Conservation (phyloP, 192 early-diverging fungal genomes). For the Funneliformis mosseae region DNA sequence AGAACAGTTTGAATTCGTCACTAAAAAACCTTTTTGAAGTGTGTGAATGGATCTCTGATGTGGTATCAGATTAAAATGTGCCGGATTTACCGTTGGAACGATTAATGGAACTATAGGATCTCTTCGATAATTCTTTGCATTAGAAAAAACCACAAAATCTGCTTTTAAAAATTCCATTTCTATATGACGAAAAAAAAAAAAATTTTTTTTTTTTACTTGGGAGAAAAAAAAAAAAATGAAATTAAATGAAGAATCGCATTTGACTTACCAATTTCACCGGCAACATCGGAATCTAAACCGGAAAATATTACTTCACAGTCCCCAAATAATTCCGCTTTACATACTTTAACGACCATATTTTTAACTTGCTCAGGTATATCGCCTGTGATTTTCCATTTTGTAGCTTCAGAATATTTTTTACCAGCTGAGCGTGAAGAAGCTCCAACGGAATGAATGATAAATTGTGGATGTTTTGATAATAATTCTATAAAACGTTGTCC, state of each 20-base stretch:
- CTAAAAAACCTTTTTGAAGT: slow-evolving; percentile 79
- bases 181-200: slow-evolving; percentile 33
- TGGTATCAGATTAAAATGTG: slow-evolving; percentile 82
- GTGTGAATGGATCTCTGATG: slow-evolving; percentile 67
- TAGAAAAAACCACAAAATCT: slow-evolving; percentile 91
- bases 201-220: neutral
- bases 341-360: slow-evolving; percentile 63
- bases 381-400: slow-evolving; percentile 88
- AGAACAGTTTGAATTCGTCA: slow-evolving; percentile 99
- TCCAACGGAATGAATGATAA: slow-evolving; percentile 86
- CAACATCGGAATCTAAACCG: slow-evolving; percentile 91
- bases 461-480: slow-evolving; percentile 82
- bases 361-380: slow-evolving; percentile 67
- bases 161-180: slow-evolving; percentile 88
- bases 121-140: slow-evolving; percentile 97
- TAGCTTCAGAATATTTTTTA: slow-evolving; percentile 76
- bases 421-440: slow-evolving; percentile 91
- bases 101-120: slow-evolving; percentile 87
- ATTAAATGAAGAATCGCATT: no score
- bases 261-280: slow-evolving; percentile 86
- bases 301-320: slow-evolving; percentile 94
- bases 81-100: slow-evolving; percentile 90
- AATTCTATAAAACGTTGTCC: slow-evolving; percentile 96
- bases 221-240: neutral
- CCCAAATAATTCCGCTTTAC: slow-evolving; percentile 71